Evolutionary conservation across 2,329 filamentous ascomycete genomes (phyloP), one percentile per base, ranked within the genome.

Genomic region (Alternaria sp.): DNA sequence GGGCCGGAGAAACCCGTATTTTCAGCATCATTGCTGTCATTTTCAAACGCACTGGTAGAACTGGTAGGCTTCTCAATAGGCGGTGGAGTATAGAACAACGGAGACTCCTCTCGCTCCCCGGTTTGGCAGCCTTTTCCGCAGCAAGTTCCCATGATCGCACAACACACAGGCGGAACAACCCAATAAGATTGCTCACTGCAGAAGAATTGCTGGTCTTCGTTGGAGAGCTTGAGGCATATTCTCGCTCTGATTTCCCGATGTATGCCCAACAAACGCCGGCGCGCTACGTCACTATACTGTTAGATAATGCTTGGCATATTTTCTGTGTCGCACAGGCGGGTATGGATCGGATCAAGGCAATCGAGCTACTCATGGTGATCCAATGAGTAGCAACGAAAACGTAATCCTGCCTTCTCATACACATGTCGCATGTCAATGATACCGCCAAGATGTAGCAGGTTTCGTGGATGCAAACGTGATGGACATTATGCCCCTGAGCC

Each of bases 41-140:
- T 28, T 11, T 45, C n/a, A n/a, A 11, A 30, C 14, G 16, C 14
- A 10, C 20, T 25, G n/a, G 18, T 20, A 11, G 28, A 14, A 45
- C 10, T 28, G n/a, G 14, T n/a, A 18, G 30, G 41, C 8, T 16
- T 46, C 18, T 57, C 49, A 14, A 40, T 32, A 20, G 61, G 27
- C n/a, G 54, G 50, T 22, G 61, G 61, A 18, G 57, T 54, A 25
- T 44, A 58, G 38, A 63, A 63, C 18, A 63, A 22, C 27, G 32
- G 30, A 43, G 52, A 40, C 11, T 41, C 38, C 22, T 14, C 7
- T 16, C 48, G 36, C 36, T 40, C 20, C 32, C 27, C 25, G 11
- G 25, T 16, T 16, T 28, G 36, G n/a, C n/a, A 28, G 27, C 40
- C 28, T 18, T 41, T 22, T 32, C 20, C 45, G 48, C 27, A 22